Evolutionary conservation across 2,329 filamentous ascomycete genomes (phyloP).

Genomic region (Microdochium bolleyi): DNA sequence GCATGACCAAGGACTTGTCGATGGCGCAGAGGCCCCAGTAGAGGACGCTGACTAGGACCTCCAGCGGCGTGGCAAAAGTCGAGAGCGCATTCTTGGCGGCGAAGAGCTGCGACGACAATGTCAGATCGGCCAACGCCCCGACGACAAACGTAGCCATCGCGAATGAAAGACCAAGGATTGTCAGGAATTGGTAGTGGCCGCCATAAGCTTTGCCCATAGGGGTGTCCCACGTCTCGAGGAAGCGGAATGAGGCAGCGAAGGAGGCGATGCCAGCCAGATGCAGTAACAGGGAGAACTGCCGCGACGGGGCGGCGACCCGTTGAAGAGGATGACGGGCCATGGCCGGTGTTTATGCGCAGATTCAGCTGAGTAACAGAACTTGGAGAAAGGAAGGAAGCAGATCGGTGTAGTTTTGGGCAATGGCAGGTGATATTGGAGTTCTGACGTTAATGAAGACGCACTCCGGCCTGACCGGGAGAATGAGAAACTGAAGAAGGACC

Average conservation of each 20-base stretch:
- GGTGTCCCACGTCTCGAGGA: slow-evolving; percentile 39
- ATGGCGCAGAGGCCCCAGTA: slow-evolving; percentile 64
- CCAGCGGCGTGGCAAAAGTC: slow-evolving; percentile 59
- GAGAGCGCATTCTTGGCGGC: slow-evolving; percentile 58
- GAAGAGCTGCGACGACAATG: slow-evolving; percentile 50
- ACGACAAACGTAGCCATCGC: slow-evolving; percentile 52
- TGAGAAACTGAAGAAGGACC: no score
- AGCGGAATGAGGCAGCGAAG: slow-evolving; percentile 45
- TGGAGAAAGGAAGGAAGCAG: no score
- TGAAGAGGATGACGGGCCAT: slow-evolving; percentile 55
- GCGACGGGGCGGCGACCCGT: slow-evolving; percentile 56
- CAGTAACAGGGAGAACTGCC: slow-evolving; percentile 51
- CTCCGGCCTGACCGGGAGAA: no score
- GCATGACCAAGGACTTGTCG: slow-evolving; percentile 42
- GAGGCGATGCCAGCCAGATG: slow-evolving; percentile 48
- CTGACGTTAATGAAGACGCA: no score
- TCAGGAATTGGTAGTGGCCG: slow-evolving; percentile 64
- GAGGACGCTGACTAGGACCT: slow-evolving; percentile 61
- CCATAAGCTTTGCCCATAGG: slow-evolving; percentile 53
- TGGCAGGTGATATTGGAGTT: no score
- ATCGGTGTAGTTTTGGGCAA: no score
- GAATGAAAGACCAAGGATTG: slow-evolving; percentile 61
- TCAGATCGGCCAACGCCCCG: slow-evolving; percentile 58
- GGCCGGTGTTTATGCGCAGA: no score
- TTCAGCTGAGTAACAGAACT: no score